These are phyloP conservation scores for Apostasia ramifera DNA, from an alignment of 106 monocot species.

Conservation along the genomic window DNA sequence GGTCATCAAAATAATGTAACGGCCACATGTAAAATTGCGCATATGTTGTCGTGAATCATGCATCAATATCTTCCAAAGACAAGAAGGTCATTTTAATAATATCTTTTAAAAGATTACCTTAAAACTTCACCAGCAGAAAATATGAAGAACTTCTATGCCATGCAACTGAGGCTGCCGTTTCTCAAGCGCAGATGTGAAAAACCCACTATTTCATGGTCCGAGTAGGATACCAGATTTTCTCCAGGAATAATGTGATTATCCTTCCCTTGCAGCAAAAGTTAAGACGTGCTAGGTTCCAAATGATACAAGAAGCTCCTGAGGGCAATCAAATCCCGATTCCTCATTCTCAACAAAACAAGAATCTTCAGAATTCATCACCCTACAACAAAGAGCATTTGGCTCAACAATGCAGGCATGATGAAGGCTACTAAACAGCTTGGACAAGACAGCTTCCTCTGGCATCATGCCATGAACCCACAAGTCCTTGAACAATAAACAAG, in stretches of 20 bases:
- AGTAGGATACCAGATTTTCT: not conserved
- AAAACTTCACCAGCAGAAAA: not conserved
- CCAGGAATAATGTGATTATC: not conserved
- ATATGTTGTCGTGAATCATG: too few species aligned
- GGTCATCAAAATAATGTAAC: too few species aligned
- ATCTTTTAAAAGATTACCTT: not conserved
- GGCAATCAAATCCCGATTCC: conserved; percentile 12
- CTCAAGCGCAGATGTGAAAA: not conserved
- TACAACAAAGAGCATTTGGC: conserved; percentile 2
- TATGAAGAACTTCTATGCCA: not conserved
- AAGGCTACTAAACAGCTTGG: conserved; percentile 11
- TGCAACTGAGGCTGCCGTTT: too few species aligned
- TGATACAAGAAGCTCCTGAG: conserved; percentile 23
- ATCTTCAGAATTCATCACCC: conserved; percentile 1
- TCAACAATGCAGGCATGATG: conserved; percentile 1
- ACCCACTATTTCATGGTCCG: not conserved
- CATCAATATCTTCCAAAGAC: not conserved
- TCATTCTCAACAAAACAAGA: conserved; percentile 2
- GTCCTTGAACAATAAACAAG: conserved; percentile 18
- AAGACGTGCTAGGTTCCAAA: conserved; percentile 11
- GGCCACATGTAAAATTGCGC: too few species aligned
- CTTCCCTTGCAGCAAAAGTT: not conserved
- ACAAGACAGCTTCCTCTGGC: conserved; percentile 11
- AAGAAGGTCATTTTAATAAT: not conserved
- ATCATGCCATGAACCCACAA: conserved; percentile 24